Evolutionary conservation across 768 basidiomycete genomes (phyloP).

Genomic region (Austroboletus festivus): DNA sequence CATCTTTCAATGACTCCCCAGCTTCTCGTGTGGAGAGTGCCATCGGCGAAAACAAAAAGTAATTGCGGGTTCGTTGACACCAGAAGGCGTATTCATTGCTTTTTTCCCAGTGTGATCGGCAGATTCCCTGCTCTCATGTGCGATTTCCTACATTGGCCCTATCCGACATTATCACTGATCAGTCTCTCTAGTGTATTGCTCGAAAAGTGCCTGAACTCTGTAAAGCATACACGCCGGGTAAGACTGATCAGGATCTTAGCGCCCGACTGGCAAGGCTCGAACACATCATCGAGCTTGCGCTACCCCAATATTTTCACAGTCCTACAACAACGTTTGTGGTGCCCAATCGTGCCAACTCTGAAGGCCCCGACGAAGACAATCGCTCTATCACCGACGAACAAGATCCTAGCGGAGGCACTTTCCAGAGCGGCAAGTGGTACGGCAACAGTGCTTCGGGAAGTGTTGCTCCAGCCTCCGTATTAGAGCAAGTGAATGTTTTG

Average conservation of each 20-base stretch:
- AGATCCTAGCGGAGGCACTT: constrained; percentile 70
- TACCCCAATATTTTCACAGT: constrained; percentile 67
- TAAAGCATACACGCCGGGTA: constrained; percentile 86
- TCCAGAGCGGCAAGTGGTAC: constrained; percentile 85
- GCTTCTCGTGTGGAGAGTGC: constrained; percentile 85
- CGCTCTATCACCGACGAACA: constrained; percentile 76
- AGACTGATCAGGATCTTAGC: constrained; percentile 77
- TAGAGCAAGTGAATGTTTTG: constrained; percentile 63
- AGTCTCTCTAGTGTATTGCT: constrained; percentile 60
- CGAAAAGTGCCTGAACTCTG: constrained; percentile 86
- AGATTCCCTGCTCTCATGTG: constrained; percentile 83
- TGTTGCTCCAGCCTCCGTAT: constrained; percentile 71
- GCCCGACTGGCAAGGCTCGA: constrained; percentile 73
- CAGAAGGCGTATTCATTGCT: constrained; percentile 17
- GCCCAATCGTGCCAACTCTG: constrained; percentile 46
- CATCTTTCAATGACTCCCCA: constrained; percentile 27
- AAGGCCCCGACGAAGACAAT: constrained; percentile 58
- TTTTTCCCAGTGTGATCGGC: constrained; percentile 73
- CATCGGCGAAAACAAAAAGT: constrained; percentile 89
- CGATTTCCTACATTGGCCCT: constrained; percentile 22
- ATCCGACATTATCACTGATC: constrained; percentile 10
- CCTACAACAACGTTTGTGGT: constrained; percentile 33
- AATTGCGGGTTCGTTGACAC: constrained; percentile 8
- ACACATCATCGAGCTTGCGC: constrained; percentile 73
- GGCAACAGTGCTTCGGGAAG: constrained; percentile 83